Base-by-base conservation (phyloP, 495 filamentous ascomycete species). In the Podospora sp. region DNA sequence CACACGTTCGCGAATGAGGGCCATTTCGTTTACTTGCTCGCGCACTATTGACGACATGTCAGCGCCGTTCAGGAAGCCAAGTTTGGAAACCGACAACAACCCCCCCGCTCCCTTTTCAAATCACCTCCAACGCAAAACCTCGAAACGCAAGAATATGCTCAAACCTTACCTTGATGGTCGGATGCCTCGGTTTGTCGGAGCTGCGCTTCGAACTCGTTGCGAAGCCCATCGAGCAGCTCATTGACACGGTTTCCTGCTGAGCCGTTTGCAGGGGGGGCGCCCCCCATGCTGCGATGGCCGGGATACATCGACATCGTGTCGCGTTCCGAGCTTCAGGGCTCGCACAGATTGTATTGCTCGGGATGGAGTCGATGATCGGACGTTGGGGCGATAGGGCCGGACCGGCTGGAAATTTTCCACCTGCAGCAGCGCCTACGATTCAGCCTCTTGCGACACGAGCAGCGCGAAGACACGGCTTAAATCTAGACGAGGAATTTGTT, bases 181-280 rank as follows among this genome's bases (percentile, higher is more conserved):
- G 90, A 94, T 63, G 92, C 91, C 73, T 89, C 89, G 72, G 84
- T 89, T 72, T 90, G 84, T 71, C 88, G 83, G 40, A 89, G 83
- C 75, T 97, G 91, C 65, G 80, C 87, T 65, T 97, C 95, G 72
- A 97, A 99, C 78, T 99, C 95, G 75, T 84, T 81, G 70, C 96
- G 89, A 69, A 99, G 87, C 71, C 93, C 89, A 52, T 97, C 94
- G 72, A 99, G 83, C 69, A 97, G 86, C 82, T 99, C 95, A 69
- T 87, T 92, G 69, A 98, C 82, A 63, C 95, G 93, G 71, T 67
- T 72, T 27, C 60, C 85, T 84, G 63, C 63, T n/a, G n/a, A n/a
- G 56, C 62, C 64, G 82, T 88, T 89, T 71, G 76, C 77, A 66
- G 80, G 73, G 63, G 77, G 78, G 18, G 71, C 73, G 24, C 90